Conservation (phyloP, 2,329 filamentous ascomycete genomes). For the Ophidiomyces ophidiicola region DNA sequence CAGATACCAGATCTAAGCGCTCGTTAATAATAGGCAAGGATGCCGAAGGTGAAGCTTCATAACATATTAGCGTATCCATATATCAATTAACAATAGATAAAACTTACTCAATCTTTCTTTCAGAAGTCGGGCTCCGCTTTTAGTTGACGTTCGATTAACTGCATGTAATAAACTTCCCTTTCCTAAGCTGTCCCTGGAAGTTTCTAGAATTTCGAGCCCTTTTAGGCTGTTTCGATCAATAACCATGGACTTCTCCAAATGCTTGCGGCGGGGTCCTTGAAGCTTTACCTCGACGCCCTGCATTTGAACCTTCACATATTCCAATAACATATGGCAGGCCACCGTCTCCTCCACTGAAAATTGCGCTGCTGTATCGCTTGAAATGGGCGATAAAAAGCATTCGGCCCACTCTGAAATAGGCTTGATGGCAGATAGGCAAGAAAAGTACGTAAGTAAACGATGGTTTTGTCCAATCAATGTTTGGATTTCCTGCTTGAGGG, state of each 20-base stretch:
- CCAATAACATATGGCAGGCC: slow-evolving; percentile 68
- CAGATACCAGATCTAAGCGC: slow-evolving; percentile 68
- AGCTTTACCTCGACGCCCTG: slow-evolving; percentile 68
- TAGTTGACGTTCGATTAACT: slow-evolving; percentile 80
- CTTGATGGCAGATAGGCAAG: slow-evolving; percentile 33
- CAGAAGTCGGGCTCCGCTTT: slow-evolving; percentile 74
- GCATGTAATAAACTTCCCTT: slow-evolving; percentile 81
- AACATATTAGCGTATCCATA: too few species aligned
- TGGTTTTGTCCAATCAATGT: slow-evolving; percentile 61
- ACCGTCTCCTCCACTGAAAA: slow-evolving; percentile 60
- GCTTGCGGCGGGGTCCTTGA: slow-evolving; percentile 65
- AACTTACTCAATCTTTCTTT: slow-evolving; percentile 64
- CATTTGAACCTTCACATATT: slow-evolving; percentile 70
- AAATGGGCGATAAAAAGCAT: slow-evolving; percentile 64
- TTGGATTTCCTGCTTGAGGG: slow-evolving; percentile 51
- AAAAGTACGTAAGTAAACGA: slow-evolving; percentile 62
- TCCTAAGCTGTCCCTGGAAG: slow-evolving; percentile 64
- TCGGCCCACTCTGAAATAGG: slow-evolving; percentile 55
- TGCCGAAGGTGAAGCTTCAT: slow-evolving; percentile 71
- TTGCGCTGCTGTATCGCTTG: slow-evolving; percentile 37
- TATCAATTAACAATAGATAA: too few species aligned
- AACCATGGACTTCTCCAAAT: slow-evolving; percentile 64
- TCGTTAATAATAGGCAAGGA: slow-evolving; percentile 64
- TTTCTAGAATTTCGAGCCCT: slow-evolving; percentile 78
- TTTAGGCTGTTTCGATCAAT: slow-evolving; percentile 88